Conservation (phyloP, 805 yeast genomes). For the Candida ovalis region DNA sequence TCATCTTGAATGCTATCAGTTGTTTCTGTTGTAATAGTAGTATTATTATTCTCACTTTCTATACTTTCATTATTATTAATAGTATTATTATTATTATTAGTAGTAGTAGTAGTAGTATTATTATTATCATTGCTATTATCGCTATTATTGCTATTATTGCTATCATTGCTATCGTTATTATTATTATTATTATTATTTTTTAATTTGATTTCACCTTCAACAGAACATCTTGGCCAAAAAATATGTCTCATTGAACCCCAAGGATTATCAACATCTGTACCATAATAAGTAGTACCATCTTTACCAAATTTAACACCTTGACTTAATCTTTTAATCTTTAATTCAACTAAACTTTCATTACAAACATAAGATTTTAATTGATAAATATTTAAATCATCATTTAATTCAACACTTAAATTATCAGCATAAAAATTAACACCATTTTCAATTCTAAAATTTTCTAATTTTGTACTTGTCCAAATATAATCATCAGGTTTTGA, state of each 20-base stretch:
- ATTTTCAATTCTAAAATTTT: slow-evolving; percentile 54
- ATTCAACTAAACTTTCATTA: slow-evolving; percentile 66
- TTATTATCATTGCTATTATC: not conserved
- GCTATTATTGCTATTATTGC: too few relatives aligned
- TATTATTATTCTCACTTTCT: not conserved
- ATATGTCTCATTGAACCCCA: slow-evolving; percentile 98
- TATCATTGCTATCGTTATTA: slow-evolving; percentile 4
- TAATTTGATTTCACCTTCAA: slow-evolving; percentile 59
- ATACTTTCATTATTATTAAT: slow-evolving; percentile 9
- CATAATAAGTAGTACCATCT: slow-evolving; percentile 83
- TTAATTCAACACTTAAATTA: slow-evolving; percentile 58
- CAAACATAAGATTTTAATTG: slow-evolving; percentile 61
- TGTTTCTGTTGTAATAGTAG: not conserved
- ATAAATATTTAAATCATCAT: slow-evolving; percentile 45
- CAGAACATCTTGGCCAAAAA: slow-evolving; percentile 91
- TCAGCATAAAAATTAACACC: slow-evolving; percentile 82
- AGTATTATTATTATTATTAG: slow-evolving; percentile 22
- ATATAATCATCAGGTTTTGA: slow-evolving; percentile 48
- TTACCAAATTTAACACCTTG: slow-evolving; percentile 88
- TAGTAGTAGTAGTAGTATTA: not conserved
- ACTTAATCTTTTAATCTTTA: slow-evolving; percentile 55
- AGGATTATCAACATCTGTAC: slow-evolving; percentile 77
- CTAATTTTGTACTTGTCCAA: slow-evolving; percentile 92
- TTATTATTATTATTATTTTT: slow-evolving; percentile 20
- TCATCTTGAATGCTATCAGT: not conserved